phyloP scores from a whole-genome alignment of 1,139 yeast genomes.

The Lodderomyces metapsilosis region DNA sequence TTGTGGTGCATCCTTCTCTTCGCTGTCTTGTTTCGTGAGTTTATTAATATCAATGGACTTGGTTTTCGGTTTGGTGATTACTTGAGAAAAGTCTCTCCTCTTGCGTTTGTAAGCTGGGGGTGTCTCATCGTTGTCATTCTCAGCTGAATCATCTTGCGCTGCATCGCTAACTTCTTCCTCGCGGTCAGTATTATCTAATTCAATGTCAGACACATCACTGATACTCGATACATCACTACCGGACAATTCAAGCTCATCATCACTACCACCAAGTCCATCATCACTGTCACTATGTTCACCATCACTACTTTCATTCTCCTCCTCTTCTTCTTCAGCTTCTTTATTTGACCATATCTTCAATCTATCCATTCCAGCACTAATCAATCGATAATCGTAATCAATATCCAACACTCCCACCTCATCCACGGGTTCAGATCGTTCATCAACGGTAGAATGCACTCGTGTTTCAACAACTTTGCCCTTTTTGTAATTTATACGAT shows the following conservation, averaged over 20 bases:
- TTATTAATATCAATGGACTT: conserved; percentile 14
- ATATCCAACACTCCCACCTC: conserved; percentile 76
- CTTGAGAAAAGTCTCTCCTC: conserved; percentile 21
- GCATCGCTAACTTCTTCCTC: conserved; percentile 18
- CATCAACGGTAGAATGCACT: conserved; percentile 53
- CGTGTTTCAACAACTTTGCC: conserved; percentile 69
- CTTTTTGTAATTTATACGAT: conserved; percentile 61
- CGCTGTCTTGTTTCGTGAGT: conserved; percentile 9
- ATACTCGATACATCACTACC: conserved; percentile 18
- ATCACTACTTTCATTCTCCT: conserved; percentile 17
- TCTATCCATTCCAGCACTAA: conserved; percentile 80
- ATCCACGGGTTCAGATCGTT: conserved; percentile 35
- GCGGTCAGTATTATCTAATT: conserved; percentile 11
- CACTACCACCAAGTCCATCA: conserved; percentile 15
- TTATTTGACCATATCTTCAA: conserved; percentile 68
- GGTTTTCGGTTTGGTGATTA: conserved; percentile 15
- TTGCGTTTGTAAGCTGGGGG: conserved; percentile 14
- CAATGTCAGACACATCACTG: conserved; percentile 17
- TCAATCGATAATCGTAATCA: conserved; percentile 74
- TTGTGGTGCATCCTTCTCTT: conserved; percentile 7
- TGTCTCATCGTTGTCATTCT: conserved; percentile 9
- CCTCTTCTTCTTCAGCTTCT: conserved; percentile 18
- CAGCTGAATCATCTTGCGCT: conserved; percentile 20
- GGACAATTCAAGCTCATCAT: conserved; percentile 18
- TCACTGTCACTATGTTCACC: conserved; percentile 14